Evolutionary conservation across 192 early-diverging fungal genomes (phyloP), one percentile per base, ranked within the genome.

Genomic region (Fimicolochytrium jonesii): DNA sequence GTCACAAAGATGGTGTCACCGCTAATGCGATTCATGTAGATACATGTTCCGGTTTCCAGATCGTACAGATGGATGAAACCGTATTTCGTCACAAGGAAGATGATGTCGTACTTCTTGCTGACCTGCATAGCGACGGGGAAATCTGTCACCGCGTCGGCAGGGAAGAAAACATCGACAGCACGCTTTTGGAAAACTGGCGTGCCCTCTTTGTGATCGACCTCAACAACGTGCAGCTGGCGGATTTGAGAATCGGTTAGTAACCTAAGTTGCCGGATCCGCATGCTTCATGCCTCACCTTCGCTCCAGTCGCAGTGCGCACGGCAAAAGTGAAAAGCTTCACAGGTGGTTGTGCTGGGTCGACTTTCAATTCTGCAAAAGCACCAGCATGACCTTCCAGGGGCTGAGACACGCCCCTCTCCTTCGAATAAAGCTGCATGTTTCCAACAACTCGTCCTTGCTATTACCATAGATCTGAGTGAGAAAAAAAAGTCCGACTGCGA

Each of bases 1-100:
- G 95, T 94, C 15, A 93, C 90, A 87, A 99, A 99, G 51, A 99
- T 92, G n/a, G 96, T 96, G 54, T 97, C 96, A 20, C 90, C 90
- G 68, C 88, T 92, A 64, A 97, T 96, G 56, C 96, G 84, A 79
- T 99, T 97, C 86, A 93, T 93, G 79, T 93, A 99, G 49, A 99
- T 87, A 73, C 92, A 94, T 18, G 87, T 84, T 31, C 91, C 94
- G 13, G 91, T 84, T 73, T 97, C 96, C 33, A 99, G 77, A 64
- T 99, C 96, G 74, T 94, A 97, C 29, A 99, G 74, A 65, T 97
- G 95, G 66, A 99, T 91, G 68, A 91, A 99, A 4, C 96, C 96
- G 69, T 90, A 94, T 81, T 99, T 99, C 50, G 96, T 99, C 25
- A 97, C 90, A 44, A 99, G 72, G 71, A 87, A 99, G 41, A 97